Evolutionary conservation across 2,329 filamentous ascomycete species (phyloP), one percentile per base, ranked within the genome.

Genomic region (Drechslera avenae): DNA sequence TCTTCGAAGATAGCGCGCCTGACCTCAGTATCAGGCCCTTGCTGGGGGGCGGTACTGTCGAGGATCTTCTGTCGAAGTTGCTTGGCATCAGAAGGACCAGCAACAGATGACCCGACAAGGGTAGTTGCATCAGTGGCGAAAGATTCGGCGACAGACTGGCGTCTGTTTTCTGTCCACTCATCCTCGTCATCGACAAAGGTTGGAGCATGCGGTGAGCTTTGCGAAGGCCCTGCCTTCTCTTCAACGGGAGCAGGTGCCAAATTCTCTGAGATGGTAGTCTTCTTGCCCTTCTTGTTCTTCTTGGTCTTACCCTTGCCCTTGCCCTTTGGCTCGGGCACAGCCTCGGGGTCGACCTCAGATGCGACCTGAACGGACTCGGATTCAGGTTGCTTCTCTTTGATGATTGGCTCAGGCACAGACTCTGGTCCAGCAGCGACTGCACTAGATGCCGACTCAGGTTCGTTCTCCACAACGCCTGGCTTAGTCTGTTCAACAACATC

Each of bases 181-280:
- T 68, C 61, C 48, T 72, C 68, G 19, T 71, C 64, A 4, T 69
- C 64, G 10, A 65, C 52, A 30, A 70, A 71, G 1, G 60, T 65
- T 0, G 66, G 67, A 8, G 64, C 41, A 42, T 59, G 59, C 13
- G 58, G 58, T 12, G 36, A 52, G 21, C 26, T 33, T 32, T 31
- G 36, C 16, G 54, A 47, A 14, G 51, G 33, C 9, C 60, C 45
- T 1, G 44, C 32, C 1, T 34, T 17, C 10, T 58, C 45, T 42
- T 60, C 42, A 2, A 34, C n/a, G 3, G 49, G 41, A 7, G 37
- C 33, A 14, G 50, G 37, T 10, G 44, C 19, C 4, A 33, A 46
- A 5, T 52, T 41, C 14, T 51, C 50, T 5, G 39, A 28, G 9
- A 45, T 26, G 2, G 58, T 61, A 3, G 59, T 64, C 32, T 70